Evolutionary conservation across 129 eudicot species (phyloP), one percentile per base, ranked within the genome.

Genomic region (Chrysanthemum lavandulifolium): DNA sequence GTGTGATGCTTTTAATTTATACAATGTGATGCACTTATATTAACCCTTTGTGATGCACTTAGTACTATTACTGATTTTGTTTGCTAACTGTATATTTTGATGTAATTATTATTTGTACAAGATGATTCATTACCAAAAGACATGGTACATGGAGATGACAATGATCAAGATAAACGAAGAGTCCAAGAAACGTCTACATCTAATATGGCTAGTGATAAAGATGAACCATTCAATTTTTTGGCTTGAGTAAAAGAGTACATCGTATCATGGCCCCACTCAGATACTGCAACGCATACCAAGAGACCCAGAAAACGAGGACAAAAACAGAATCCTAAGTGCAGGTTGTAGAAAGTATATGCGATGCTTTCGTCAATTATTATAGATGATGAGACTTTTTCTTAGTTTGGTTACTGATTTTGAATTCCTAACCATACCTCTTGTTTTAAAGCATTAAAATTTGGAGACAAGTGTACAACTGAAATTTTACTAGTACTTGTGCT

Each of bases 301-400:
- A 85, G 79, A 68, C 84, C 91, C 31, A 77, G 88, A 61, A 85
- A 85, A 69, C 79, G 89, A 55, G 82, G 76, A 69, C 74, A 67
- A 31, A 77, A 71, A 72, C 27, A 59, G 25, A 82, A 78, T 77
- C 66, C 76, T 33, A 64, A 57, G 57, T 80, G 67, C 6, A 4
- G 36, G 36, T 3, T 5, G 6, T 5, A 31, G 5, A 31, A 31
- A 31, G 36, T 31, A 3, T 31, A 31, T 5, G 36, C 6, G 6
- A 31, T 31, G 36, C 5, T 31, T 31, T 31, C 36, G 0, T 31
- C 36, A 31, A 31, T 31, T 31, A 31, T 31, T 31, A 31, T 5
- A 31, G 36, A 31, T 31, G 36, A 4, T 31, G 6, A 31, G 4
- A 3, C 5, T 31, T 31, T 31, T 31, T 31, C 36, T 31, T 31